phyloP scores from a whole-genome alignment of 2,329 filamentous ascomycete genomes.

The Periconia sp. region DNA sequence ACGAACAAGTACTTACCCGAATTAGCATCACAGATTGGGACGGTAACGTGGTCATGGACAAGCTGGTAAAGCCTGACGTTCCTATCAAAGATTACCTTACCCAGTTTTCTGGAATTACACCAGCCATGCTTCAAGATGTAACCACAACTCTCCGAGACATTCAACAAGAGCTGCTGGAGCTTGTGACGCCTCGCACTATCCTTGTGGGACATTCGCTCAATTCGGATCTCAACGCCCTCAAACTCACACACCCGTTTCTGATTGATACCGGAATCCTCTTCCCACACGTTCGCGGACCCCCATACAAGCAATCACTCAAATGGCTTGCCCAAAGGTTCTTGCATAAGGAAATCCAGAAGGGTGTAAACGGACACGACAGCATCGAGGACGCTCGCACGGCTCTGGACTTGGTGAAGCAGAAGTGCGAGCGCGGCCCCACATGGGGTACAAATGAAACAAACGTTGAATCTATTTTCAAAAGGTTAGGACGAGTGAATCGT shows the following conservation, averaged over 20 bases:
- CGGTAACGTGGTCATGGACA: slow-evolving; percentile 78
- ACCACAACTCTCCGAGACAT: slow-evolving; percentile 84
- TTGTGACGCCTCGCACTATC: slow-evolving; percentile 73
- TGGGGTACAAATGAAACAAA: slow-evolving; percentile 82
- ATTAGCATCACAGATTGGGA: slow-evolving; percentile 88
- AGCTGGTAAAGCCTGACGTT: slow-evolving; percentile 85
- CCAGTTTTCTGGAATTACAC: slow-evolving; percentile 84
- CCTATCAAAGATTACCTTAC: slow-evolving; percentile 95
- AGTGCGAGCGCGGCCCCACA: slow-evolving; percentile 85
- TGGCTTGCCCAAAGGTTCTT: slow-evolving; percentile 87
- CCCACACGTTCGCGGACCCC: slow-evolving; percentile 85
- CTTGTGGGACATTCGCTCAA: slow-evolving; percentile 81
- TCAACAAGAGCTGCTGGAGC: slow-evolving; percentile 70
- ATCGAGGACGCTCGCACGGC: slow-evolving; percentile 90
- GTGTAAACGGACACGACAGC: slow-evolving; percentile 79
- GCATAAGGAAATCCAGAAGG: slow-evolving; percentile 83
- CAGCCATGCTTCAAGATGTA: slow-evolving; percentile 77
- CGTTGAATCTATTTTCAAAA: slow-evolving; percentile 86
- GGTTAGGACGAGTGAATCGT: slow-evolving; percentile 63
- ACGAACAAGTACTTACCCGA: slow-evolving; percentile 80
- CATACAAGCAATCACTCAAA: slow-evolving; percentile 87
- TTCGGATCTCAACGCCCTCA: slow-evolving; percentile 80
- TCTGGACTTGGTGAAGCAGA: slow-evolving; percentile 90
- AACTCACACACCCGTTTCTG: slow-evolving; percentile 87
- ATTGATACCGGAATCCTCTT: slow-evolving; percentile 90